Conservation (phyloP, 2,329 filamentous ascomycete genomes). For the Xylariaceae sp. region DNA sequence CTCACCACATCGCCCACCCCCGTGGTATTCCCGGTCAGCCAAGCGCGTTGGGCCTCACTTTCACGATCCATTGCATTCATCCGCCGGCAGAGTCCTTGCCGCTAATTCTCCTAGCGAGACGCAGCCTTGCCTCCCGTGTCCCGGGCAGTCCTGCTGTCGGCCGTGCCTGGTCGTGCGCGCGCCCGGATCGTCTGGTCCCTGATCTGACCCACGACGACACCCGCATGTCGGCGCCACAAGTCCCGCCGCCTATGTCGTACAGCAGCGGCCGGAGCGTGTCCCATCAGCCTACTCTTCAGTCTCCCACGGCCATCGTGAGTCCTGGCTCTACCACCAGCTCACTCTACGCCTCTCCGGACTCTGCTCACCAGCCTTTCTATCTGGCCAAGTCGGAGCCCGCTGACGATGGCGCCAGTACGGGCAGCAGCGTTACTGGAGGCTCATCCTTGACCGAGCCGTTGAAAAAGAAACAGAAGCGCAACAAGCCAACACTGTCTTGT, state of each 20-base stretch:
- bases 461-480: constrained; percentile 76
- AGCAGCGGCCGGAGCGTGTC: constrained; percentile 25
- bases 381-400: constrained; percentile 31
- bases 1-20: too few relatives aligned
- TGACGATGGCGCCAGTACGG: constrained; percentile 25
- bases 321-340: constrained; percentile 28
- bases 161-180: too few relatives aligned
- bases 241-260: constrained; percentile 29
- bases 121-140: too few relatives aligned
- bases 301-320: constrained; percentile 26
- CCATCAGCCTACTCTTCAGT: constrained; percentile 19
- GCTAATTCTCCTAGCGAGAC: too few relatives aligned
- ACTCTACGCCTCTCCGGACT: constrained; percentile 31
- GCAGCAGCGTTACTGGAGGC: constrained; percentile 24
- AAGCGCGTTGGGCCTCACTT: too few relatives aligned
- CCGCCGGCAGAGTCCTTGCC: too few relatives aligned
- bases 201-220: neutral
- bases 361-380: constrained; percentile 23
- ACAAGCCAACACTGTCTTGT: constrained; percentile 79
- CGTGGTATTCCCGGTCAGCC: too few relatives aligned
- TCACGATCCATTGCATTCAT: too few relatives aligned
- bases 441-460: constrained; percentile 36
- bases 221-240: constrained; percentile 31
- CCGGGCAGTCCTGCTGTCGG: too few relatives aligned
- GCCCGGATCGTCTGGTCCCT: too few relatives aligned